Evolutionary conservation across 305 asterid species (phyloP).

Genomic region (Fraxinus floribunda): DNA sequence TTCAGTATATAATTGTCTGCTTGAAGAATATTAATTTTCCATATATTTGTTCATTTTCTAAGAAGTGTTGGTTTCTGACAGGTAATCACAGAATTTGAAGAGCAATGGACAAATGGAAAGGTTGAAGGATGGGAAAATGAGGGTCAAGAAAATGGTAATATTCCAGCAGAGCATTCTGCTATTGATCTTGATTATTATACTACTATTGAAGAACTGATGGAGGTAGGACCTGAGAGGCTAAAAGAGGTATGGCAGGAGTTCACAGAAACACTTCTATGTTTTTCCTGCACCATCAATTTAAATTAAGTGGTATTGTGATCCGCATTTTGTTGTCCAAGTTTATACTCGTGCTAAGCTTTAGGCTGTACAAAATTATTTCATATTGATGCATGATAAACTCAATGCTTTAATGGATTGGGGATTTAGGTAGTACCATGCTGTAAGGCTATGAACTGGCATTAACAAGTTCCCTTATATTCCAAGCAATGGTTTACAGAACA

Average conservation of each 20-base stretch:
- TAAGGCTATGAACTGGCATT: not conserved
- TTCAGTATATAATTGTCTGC: constrained; percentile 2
- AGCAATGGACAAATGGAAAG: constrained; percentile 67
- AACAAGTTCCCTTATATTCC: not conserved
- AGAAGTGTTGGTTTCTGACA: constrained; percentile 31
- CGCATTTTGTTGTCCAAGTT: not conserved
- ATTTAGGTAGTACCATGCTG: not conserved
- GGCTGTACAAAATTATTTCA: not conserved
- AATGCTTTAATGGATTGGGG: not conserved
- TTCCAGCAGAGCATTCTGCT: constrained; percentile 46
- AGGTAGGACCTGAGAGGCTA: constrained; percentile 81
- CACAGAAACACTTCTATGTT: not conserved
- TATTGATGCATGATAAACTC: not conserved
- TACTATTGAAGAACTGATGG: constrained; percentile 74
- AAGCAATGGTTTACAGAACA: constrained; percentile 4
- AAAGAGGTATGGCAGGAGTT: constrained; percentile 63
- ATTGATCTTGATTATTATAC: constrained; percentile 86
- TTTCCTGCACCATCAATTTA: constrained; percentile 3
- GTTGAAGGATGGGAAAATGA: constrained; percentile 80
- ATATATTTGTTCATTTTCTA: not conserved
- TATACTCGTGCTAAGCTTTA: not conserved
- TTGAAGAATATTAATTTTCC: not conserved
- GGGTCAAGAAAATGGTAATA: constrained; percentile 60
- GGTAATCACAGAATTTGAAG: constrained; percentile 82
- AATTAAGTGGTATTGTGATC: constrained; percentile 9